phyloP scores from a whole-genome alignment of 345 rosid species.

The Limnanthes douglasii region DNA sequence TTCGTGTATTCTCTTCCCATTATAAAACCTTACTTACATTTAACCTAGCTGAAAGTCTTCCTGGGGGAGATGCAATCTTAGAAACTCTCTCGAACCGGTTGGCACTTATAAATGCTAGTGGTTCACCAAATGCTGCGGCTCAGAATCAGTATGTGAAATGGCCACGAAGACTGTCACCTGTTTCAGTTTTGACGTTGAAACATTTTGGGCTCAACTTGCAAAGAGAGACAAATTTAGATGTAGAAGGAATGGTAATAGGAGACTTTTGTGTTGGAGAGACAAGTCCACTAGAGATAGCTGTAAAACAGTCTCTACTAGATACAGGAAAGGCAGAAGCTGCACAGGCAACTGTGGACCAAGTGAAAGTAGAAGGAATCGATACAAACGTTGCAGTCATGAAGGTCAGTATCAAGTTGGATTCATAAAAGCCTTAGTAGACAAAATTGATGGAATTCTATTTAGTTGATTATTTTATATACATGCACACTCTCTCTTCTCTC shows the following conservation, averaged over 20 bases:
- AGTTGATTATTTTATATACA: too few relatives aligned
- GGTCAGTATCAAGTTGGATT: slow-evolving; percentile 32
- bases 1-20: slow-evolving; percentile 58
- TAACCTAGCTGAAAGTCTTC: slow-evolving; percentile 88
- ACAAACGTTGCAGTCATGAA: slow-evolving; percentile 81
- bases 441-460: too few relatives aligned
- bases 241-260: slow-evolving; percentile 24
- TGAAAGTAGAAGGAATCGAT: slow-evolving; percentile 92
- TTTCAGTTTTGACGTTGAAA: slow-evolving; percentile 40
- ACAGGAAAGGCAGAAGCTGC: slow-evolving; percentile 83
- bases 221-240: slow-evolving; percentile 27
- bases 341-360: slow-evolving; percentile 87
- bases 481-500: slow-evolving; percentile 3
- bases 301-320: slow-evolving; percentile 56
- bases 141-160: slow-evolving; percentile 28
- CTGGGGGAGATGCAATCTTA: slow-evolving; percentile 70
- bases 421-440: too few relatives aligned
- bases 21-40: slow-evolving; percentile 71
- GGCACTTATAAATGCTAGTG: slow-evolving; percentile 25
- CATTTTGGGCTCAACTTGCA: slow-evolving; percentile 47
- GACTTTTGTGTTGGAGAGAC: slow-evolving; percentile 77
- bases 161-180: slow-evolving; percentile 34
- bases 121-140: slow-evolving; percentile 14
- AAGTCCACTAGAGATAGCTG: slow-evolving; percentile 63
- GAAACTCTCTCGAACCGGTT: slow-evolving; percentile 51